Percentiles rank a stretch among this genome's conserved stretches.
These are phyloP conservation scores for Puccinia sorghi DNA, from an alignment of 1,284 basidiomycete genomes.

Conservation along the genomic window DNA sequence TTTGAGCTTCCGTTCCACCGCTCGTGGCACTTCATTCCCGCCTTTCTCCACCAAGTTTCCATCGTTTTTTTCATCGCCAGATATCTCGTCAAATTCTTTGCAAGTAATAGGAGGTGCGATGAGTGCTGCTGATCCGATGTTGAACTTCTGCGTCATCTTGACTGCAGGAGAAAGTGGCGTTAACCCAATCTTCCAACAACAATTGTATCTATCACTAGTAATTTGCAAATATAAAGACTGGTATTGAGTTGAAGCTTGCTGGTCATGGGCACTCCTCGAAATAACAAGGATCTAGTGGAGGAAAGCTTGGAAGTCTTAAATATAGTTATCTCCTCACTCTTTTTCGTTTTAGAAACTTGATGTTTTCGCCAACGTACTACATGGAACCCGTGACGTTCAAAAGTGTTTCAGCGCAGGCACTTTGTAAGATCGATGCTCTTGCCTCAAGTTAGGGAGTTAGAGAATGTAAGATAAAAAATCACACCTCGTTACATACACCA, in stretches of 20 bases:
- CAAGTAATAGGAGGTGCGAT: neutral
- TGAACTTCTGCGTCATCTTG: neutral
- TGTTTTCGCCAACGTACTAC: neutral
- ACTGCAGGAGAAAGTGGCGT: neutral
- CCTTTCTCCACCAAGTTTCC: constrained; percentile 7
- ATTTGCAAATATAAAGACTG: neutral
- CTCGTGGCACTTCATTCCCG: neutral
- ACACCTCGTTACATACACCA: neutral
- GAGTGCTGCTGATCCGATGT: neutral
- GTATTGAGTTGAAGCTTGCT: neutral
- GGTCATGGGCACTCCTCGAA: constrained; percentile 9
- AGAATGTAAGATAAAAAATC: neutral
- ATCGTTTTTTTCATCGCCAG: neutral
- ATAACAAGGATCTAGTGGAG: neutral
- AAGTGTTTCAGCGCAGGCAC: neutral
- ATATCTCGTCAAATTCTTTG: constrained; percentile 6
- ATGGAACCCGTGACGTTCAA: neutral
- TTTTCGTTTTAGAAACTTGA: neutral
- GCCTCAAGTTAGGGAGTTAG: neutral
- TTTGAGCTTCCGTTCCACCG: constrained; percentile 31
- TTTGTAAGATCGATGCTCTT: neutral
- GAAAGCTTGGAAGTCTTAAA: neutral
- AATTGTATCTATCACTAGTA: neutral
- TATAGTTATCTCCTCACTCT: neutral
- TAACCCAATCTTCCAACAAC: neutral